Evolutionary conservation across 2,329 filamentous ascomycete species (phyloP).

Genomic region (Clonostachys rhizophaga): DNA sequence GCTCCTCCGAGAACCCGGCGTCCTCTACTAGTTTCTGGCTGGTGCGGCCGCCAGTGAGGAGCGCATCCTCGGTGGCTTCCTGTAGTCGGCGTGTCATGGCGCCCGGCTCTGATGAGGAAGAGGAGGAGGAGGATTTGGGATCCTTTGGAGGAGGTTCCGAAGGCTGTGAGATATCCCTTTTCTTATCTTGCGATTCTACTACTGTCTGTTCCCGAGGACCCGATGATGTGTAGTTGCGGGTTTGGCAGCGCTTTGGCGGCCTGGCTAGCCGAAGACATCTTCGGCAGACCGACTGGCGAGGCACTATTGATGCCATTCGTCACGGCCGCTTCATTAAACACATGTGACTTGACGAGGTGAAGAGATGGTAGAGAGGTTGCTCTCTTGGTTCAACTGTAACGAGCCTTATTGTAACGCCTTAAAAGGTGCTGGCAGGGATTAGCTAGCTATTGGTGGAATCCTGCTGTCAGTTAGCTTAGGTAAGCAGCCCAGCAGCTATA

Average conservation of each 20-base stretch:
- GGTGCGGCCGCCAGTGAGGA: constrained; percentile 53
- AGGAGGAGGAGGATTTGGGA: too few relatives aligned
- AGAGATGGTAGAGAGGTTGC: too few relatives aligned
- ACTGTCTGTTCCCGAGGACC: background rate
- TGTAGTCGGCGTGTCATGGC: constrained; percentile 53
- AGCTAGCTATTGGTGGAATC: too few relatives aligned
- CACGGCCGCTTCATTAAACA: too few relatives aligned
- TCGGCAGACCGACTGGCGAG: background rate
- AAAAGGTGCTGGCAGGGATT: too few relatives aligned
- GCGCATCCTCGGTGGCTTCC: constrained; percentile 58
- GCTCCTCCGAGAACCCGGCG: constrained; percentile 58
- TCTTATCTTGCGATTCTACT: background rate
- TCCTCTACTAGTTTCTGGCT: constrained; percentile 57
- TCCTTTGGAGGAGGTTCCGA: too few relatives aligned
- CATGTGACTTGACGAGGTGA: too few relatives aligned
- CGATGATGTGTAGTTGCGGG: background rate
- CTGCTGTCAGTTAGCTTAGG: too few relatives aligned
- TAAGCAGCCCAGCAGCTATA: too few relatives aligned
- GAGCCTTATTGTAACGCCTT: too few relatives aligned
- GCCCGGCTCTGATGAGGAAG: constrained; percentile 19
- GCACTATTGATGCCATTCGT: too few relatives aligned
- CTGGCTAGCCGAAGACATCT: background rate
- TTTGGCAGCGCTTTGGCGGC: background rate
- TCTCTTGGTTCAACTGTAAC: too few relatives aligned
- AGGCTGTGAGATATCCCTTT: background rate